Conservation (phyloP, 306 rosid species). For the Potentilla sterilis region DNA sequence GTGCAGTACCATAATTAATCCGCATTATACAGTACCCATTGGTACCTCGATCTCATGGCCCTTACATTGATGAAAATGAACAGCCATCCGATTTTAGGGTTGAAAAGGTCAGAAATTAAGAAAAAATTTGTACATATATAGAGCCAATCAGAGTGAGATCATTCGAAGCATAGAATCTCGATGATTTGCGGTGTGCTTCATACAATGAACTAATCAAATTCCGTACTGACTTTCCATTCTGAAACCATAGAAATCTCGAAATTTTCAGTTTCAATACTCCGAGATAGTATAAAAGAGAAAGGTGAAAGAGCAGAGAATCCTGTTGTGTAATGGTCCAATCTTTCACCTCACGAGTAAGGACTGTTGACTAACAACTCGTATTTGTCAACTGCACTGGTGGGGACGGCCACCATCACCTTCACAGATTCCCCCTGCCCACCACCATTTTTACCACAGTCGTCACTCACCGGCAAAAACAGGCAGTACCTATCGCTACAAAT, state of each 20-base stretch:
- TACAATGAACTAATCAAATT: background rate
- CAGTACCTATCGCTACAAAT: constrained; percentile 76
- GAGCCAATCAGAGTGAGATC: background rate
- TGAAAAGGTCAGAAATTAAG: background rate
- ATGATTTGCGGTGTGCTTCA: background rate
- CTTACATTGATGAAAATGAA: background rate
- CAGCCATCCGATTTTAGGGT: background rate
- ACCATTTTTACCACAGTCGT: background rate
- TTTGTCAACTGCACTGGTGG: constrained; percentile 55
- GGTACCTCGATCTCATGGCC: background rate
- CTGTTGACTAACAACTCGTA: constrained; percentile 44
- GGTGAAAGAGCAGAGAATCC: background rate
- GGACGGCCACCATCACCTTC: constrained; percentile 81
- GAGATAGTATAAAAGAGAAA: background rate
- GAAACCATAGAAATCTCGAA: background rate
- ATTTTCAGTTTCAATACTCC: background rate
- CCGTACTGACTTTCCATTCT: background rate
- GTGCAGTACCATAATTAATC: background rate
- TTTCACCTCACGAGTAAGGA: constrained; percentile 25
- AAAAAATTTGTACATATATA: background rate
- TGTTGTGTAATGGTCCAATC: background rate
- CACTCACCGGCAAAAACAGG: constrained; percentile 56
- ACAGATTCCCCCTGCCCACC: constrained; percentile 49
- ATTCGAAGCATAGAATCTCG: background rate
- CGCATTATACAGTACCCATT: background rate